Percentiles rank a stretch among this genome's conserved stretches.
Conservation (phyloP, 2,329 filamentous ascomycete genomes). For the Fusarium longipes region DNA sequence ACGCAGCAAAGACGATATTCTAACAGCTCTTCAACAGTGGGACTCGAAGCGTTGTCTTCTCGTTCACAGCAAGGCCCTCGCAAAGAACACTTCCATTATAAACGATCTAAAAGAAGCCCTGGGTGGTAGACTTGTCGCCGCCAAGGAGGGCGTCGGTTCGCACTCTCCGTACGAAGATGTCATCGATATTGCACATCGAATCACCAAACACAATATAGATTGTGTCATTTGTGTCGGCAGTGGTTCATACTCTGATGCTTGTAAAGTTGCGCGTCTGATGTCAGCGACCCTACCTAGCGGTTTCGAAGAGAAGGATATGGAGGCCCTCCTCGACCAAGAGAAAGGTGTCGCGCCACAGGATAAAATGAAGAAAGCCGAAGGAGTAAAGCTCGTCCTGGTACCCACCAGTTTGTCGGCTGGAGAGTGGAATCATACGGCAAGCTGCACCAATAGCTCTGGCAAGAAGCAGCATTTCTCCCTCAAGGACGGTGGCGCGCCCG, state of each 20-base stretch:
- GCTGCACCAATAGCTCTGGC: constrained; percentile 9
- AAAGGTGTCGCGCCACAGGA: constrained; percentile 14
- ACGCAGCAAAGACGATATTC: constrained; percentile 6
- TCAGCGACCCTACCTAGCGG: not conserved
- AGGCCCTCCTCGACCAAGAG: constrained; percentile 1
- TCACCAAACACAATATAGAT: not conserved
- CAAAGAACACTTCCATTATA: not conserved
- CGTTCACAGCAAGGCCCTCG: constrained; percentile 14
- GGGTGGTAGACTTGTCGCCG: not conserved
- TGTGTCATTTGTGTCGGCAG: constrained; percentile 8
- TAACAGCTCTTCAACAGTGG: not conserved
- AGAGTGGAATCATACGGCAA: constrained; percentile 22
- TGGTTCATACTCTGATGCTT: constrained; percentile 22
- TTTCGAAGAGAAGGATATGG: constrained; percentile 16
- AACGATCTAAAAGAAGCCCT: not conserved
- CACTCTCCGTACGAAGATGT: constrained; percentile 19
- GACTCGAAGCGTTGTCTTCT: not conserved
- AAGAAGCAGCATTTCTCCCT: constrained; percentile 24
- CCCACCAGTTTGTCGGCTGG: constrained; percentile 18
- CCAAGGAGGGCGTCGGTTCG: constrained; percentile 22
- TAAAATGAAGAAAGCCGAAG: constrained; percentile 7
- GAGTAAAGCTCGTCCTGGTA: constrained; percentile 1
- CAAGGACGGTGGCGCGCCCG: constrained; percentile 6
- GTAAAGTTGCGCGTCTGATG: constrained; percentile 18
- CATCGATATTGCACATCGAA: constrained; percentile 6